Percentiles rank a stretch among this genome's conserved stretches.
These are phyloP conservation scores for Macadamia integrifolia DNA, from an alignment of 164 flowering plant species.

Conservation along the genomic window DNA sequence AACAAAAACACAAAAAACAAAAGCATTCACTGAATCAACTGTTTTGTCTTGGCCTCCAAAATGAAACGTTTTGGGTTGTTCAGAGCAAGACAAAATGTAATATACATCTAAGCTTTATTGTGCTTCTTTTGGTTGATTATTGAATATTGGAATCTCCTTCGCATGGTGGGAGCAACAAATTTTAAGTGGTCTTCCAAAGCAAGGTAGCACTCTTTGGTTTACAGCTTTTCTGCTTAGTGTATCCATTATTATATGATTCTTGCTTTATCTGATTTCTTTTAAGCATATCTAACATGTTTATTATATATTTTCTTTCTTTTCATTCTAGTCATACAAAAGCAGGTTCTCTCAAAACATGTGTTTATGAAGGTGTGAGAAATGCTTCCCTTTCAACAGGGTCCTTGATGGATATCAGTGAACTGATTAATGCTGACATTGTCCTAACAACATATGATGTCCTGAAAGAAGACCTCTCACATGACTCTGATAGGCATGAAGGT, in stretches of 20 bases:
- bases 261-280: too few species aligned
- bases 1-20: too few species aligned
- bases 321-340: slow-evolving; percentile 65
- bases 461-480: slow-evolving; percentile 87
- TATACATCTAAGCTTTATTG: too few species aligned
- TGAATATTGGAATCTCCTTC: too few species aligned
- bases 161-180: neutral
- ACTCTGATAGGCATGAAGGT: slow-evolving; percentile 87
- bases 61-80: too few species aligned
- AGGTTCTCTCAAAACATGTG: slow-evolving; percentile 58
- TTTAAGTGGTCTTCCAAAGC: neutral
- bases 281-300: neutral
- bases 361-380: slow-evolving; percentile 81
- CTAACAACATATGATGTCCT: slow-evolving; percentile 94
- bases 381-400: slow-evolving; percentile 44
- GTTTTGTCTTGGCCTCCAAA: too few species aligned
- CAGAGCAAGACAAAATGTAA: too few species aligned
- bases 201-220: neutral
- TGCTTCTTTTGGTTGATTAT: too few species aligned
- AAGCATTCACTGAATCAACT: too few species aligned
- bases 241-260: too few species aligned
- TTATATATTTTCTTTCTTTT: slow-evolving; percentile 2
- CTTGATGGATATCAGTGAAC: slow-evolving; percentile 44
- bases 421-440: slow-evolving; percentile 75
- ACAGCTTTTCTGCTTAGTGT: neutral